phyloP scores from a whole-genome alignment of 2,329 filamentous ascomycete species.

The Periconia sp. region DNA sequence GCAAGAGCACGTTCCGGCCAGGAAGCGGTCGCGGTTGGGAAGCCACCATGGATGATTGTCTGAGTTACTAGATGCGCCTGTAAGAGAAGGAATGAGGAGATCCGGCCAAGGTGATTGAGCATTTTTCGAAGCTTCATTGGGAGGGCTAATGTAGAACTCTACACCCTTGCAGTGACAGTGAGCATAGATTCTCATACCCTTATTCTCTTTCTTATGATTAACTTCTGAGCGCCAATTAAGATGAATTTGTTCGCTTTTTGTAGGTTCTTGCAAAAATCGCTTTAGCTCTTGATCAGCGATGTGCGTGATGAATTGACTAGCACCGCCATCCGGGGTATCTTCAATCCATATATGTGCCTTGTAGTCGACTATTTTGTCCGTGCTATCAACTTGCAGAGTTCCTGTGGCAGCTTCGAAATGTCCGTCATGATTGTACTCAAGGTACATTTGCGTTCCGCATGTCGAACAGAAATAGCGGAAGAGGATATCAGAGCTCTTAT shows the following conservation, averaged over 20 bases:
- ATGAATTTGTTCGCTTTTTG: constrained; percentile 21
- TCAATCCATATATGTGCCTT: constrained; percentile 54
- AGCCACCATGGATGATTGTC: constrained; percentile 30
- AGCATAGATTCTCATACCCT: constrained; percentile 38
- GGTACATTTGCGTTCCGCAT: constrained; percentile 56
- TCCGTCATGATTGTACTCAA: constrained; percentile 32
- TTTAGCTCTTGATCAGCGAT: constrained; percentile 28
- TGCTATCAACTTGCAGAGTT: constrained; percentile 40
- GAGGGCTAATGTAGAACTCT: constrained; percentile 47
- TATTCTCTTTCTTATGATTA: not conserved
- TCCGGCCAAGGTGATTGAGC: constrained; percentile 52
- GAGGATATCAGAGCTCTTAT: constrained; percentile 45
- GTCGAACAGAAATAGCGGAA: constrained; percentile 50
- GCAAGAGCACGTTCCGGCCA: constrained; percentile 54
- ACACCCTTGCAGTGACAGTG: constrained; percentile 57
- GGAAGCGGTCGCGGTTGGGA: constrained; percentile 45
- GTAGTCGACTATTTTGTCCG: constrained; percentile 35
- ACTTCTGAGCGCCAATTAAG: constrained; percentile 27
- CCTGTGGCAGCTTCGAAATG: constrained; percentile 52
- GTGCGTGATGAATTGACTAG: constrained; percentile 53
- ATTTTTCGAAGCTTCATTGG: constrained; percentile 28
- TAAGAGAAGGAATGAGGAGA: constrained; percentile 27
- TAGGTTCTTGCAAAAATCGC: constrained; percentile 22
- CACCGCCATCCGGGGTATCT: constrained; percentile 61
- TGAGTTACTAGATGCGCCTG: constrained; percentile 16